Percentiles rank a stretch among this genome's conserved stretches.
Evolutionary conservation across 148 eudicot genomes (phyloP).

Genomic region (Camellia japonica): DNA sequence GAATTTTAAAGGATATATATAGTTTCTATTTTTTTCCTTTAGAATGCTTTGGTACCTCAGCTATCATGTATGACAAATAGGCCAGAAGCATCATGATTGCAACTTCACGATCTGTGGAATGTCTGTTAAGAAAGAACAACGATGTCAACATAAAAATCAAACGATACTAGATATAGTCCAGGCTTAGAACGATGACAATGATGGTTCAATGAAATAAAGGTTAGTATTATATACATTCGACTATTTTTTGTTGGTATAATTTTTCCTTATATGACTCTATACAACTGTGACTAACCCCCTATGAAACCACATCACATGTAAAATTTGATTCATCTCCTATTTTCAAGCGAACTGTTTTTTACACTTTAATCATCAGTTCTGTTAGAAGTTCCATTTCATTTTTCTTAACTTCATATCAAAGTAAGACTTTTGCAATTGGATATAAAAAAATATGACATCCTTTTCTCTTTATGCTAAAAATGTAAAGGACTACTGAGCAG

Average conservation of each 20-base stretch:
- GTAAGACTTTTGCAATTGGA: neutral
- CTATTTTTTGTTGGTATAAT: neutral
- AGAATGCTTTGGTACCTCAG: conserved; percentile 54
- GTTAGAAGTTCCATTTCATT: neutral
- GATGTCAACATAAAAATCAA: neutral
- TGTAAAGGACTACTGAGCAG: neutral
- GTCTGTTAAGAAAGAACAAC: conserved; percentile 44
- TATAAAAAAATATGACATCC: too few species aligned
- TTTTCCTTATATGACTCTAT: neutral
- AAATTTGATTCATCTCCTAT: neutral
- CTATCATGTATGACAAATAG: conserved; percentile 87
- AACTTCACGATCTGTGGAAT: conserved; percentile 95
- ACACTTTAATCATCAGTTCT: neutral
- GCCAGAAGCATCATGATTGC: conserved; percentile 98
- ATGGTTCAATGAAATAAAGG: neutral
- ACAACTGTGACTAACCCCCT: neutral
- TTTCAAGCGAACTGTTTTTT: neutral
- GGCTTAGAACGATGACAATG: neutral
- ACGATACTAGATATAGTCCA: neutral
- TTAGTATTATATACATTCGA: neutral
- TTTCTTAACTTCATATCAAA: neutral
- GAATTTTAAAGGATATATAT: neutral
- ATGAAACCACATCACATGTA: neutral
- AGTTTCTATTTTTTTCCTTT: neutral
- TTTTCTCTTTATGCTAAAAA: neutral